Base-by-base conservation (phyloP, 805 yeast genomes). In the Pichia gijzeniarum region DNA sequence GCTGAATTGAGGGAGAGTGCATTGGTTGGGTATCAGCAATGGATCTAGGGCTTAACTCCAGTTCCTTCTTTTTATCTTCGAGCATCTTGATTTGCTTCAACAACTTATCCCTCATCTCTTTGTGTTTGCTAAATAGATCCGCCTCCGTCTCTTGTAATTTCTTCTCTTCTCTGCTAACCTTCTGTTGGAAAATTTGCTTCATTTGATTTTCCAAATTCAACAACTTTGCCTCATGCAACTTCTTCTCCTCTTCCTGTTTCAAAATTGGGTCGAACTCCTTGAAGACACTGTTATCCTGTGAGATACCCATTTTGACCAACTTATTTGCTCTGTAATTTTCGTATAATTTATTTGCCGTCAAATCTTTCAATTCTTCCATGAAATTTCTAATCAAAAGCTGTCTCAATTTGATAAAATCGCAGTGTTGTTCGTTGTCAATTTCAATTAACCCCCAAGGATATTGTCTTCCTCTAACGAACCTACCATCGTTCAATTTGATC, bases 361-460 rank as follows among this genome's bases (percentile, higher is more conserved):
- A 73, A 65, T 93, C 98, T 60, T 89, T 82, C 59, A 91, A 77
- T 65, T 93, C 99, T 70, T 91, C 97, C 74, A 93, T 73, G 68
- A 84, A 90, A 66, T 84, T 86, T 71, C 95, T 83, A 50, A 93
- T 76, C 62, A 91, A 75, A 63, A 93, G 74, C 64, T 89, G 95
- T 57, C 97, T 84, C 64, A 91, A 77, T 65, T 80, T 81, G 53
- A 85, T 80, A 64, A 91, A 93, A 68, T 91, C 99, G 64, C 89
- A 85, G 64, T 93, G 97, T 47, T 80, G 80, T 69, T 87, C 93
- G 64, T 93, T 91, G 64, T 89, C 97, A 55, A 93, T 90, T 68
- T 93, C 97, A 58, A 93, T 85, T 19, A 85, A 74, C 54, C 98
- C 98, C 99, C 99, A 93, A 50, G 98, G 97, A 64, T 91, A 91